Base-by-base conservation (phyloP, 768 basidiomycete species). In the Calocybe indica region DNA sequence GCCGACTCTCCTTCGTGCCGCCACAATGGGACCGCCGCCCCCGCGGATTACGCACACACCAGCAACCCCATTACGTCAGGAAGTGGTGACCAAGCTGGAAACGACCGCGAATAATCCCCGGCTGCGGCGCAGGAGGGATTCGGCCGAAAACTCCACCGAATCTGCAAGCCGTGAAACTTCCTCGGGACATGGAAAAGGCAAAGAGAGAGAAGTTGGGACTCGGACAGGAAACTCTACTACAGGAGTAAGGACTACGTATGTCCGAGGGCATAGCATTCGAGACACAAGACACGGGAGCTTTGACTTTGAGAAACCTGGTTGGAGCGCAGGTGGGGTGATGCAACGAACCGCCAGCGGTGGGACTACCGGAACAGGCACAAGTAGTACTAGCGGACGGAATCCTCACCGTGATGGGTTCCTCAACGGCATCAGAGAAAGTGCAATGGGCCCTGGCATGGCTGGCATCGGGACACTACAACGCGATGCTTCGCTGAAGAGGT, bases 241-340 rank as follows among this genome's bases (percentile, higher is more conserved):
- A n/a, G 42, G 42, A 1, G 31, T 29, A 30, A 43, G 11, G n/a
- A 32, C 42, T 12, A 43, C 42, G 12, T 43, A 30, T 43, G 32
- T 50, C 30, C 48, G 43, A 6, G 45, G 50, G 8, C 48, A 48
- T 37, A 46, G 48, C 6, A 50, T 57, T 30, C 71, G 74, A 42
- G 65, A 76, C 1, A 75, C 69, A 37, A 83, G 84, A 57, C 83
- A 84, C 52, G 84, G 84, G 5, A 84, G 80, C 56, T 87, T 88
- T 59, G 85, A 88, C 57, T 87, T 88, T 54, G 86, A 88, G 62
- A 71, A 84, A 33, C 85, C 85, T 0, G 73, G 78, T 0, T 72
- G 73, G 70, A 66, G 64, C 14, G 52, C 62, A 6, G 39, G 55
- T 28, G 46, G 45, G 47, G 53, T 54, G n/a, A 62, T 70, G 52